A percentile compares a stretch with the other conserved stretches of the same genome.
These are phyloP conservation scores for Arthrinium puccinioides DNA, from an alignment of 2,329 filamentous ascomycete genomes.

Conservation along the genomic window DNA sequence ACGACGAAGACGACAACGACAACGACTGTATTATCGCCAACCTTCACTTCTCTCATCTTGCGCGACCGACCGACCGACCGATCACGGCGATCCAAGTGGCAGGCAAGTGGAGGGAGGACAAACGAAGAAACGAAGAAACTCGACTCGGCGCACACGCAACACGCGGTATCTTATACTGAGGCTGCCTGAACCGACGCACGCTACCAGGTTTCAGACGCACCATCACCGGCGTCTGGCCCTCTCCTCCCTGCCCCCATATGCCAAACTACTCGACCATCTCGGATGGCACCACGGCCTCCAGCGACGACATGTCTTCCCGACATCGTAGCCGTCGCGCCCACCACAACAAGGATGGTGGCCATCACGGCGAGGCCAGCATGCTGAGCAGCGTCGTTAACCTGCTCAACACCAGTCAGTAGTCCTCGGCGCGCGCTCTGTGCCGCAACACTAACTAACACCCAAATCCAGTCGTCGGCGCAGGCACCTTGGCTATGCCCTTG, in stretches of 20 bases:
- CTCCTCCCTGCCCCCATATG: slow-evolving; percentile 28
- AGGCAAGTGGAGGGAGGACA: too few relatives aligned
- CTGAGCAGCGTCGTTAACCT: slow-evolving; percentile 90
- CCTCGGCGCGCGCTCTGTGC: background rate
- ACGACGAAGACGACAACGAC: too few relatives aligned
- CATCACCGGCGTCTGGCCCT: background rate
- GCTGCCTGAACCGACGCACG: too few relatives aligned
- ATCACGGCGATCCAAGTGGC: too few relatives aligned
- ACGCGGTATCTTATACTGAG: too few relatives aligned
- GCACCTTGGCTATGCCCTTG: slow-evolving; percentile 90
- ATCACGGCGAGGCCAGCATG: slow-evolving; percentile 73
- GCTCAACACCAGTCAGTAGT: slow-evolving; percentile 77
- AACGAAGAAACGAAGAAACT: too few relatives aligned
- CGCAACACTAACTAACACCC: background rate
- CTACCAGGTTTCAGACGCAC: too few relatives aligned
- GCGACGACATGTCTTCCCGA: slow-evolving; percentile 39
- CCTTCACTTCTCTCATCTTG: too few relatives aligned
- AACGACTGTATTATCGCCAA: too few relatives aligned
- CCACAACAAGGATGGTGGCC: slow-evolving; percentile 60
- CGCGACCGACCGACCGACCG: too few relatives aligned
- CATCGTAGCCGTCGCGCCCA: slow-evolving; percentile 41
- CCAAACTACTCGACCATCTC: slow-evolving; percentile 47
- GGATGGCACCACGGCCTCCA: slow-evolving; percentile 36
- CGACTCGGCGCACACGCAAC: too few relatives aligned
- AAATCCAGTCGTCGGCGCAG: slow-evolving; percentile 77